Base-by-base conservation (phyloP, 1,284 basidiomycete species). In the Melampsora occidentalis region DNA sequence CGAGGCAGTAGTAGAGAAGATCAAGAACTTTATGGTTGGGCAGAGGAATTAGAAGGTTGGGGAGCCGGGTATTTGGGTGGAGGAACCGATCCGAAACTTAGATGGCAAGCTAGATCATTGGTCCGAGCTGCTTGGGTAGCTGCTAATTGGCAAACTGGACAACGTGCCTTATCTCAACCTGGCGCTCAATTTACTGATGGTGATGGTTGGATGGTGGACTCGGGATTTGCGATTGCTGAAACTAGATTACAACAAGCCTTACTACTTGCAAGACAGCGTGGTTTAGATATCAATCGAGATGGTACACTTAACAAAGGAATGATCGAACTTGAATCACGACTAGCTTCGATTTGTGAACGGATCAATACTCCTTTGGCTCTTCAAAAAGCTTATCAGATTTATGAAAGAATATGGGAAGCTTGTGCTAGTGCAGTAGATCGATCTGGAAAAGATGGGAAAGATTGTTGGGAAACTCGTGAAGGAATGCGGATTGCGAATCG, bases 61-160 rank as follows among this genome's bases (percentile, higher is more conserved):
- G 77, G 76, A 22, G 81, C 79, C 12, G 73, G 48, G 1, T 79
- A 81, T 71, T 59, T 69, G 7, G 78, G 78, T 5, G 80, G 80
- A 20, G 81, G 81, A 1, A 82, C 81, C 6, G 81, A 82, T 64
- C 78, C 80, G 2, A 62, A 78, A 7, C 51, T 82, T 10, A 79
- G 80, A 3, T 53, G 79, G 48, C 12, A 73, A 12, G 79, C 79
- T 4, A 66, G 81, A 14, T 64, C 76, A 3, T 78, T 81, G 5
- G 67, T 81, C 5, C 72, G 81, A 42, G 80, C 78, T 31, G 81
- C 81, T 4, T 82, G 79, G 79, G 78, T 81, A 51, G 77, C 79
- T 31, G 72, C 79, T 31, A 61, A 78, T 49, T 80, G 80, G 78
- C 76, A 78, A 6, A 61, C 67, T 9, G 81, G 75, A n/a, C 46